phyloP scores from a whole-genome alignment of 345 rosid genomes.

The Populus simonii region DNA sequence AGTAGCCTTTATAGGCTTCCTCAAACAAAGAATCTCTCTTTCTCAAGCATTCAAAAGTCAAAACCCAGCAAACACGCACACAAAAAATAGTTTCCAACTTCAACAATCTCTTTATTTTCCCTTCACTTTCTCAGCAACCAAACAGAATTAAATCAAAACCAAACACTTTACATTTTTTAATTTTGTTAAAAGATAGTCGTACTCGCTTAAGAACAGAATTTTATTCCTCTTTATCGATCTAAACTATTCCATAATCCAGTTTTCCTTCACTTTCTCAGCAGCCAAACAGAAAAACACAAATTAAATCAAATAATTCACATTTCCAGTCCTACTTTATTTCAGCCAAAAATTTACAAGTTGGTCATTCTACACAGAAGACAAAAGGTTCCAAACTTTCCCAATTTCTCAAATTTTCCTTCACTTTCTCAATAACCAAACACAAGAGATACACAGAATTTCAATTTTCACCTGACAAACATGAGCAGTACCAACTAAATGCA shows the following conservation, averaged over 20 bases:
- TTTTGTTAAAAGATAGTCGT: not conserved
- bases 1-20: not conserved
- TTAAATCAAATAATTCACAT: not conserved
- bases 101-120: not conserved
- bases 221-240: not conserved
- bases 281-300: not conserved
- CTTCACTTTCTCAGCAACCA: conserved; percentile 15
- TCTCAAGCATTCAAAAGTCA: not conserved
- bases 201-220: not conserved
- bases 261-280: not conserved
- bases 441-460: not conserved
- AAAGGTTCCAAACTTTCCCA: not conserved
- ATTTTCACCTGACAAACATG: conserved; percentile 81
- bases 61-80: too few relatives aligned
- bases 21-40: not conserved
- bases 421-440: not conserved
- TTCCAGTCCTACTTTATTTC: not conserved
- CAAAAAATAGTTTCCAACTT: not conserved
- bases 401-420: not conserved
- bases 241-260: not conserved
- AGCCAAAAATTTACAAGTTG: not conserved
- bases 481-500: conserved; percentile 82
- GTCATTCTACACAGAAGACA: not conserved
- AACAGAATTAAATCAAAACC: conserved; percentile 7
- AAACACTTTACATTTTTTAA: not conserved